phyloP scores from a whole-genome alignment of 108 stramenopile species.

The Discostella stelligeroides region DNA sequence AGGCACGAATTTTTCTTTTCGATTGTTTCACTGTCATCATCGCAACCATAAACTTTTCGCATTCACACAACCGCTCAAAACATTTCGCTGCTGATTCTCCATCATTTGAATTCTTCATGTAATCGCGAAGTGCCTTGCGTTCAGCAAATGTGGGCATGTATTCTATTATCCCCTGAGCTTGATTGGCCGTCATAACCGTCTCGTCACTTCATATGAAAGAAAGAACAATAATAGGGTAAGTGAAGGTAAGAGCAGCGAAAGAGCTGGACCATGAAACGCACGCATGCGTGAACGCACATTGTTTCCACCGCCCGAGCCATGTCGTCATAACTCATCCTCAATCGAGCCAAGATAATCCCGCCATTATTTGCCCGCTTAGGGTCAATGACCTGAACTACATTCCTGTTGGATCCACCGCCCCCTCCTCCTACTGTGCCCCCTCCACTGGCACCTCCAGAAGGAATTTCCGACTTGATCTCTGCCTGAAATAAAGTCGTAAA shows the following conservation, averaged over 20 bases:
- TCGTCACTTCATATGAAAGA: slow-evolving; percentile 38
- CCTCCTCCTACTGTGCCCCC: slow-evolving; percentile 8
- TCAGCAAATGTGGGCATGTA: slow-evolving; percentile 87
- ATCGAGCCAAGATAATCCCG: slow-evolving; percentile 87
- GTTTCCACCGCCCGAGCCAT: slow-evolving; percentile 83
- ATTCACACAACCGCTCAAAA: slow-evolving; percentile 82
- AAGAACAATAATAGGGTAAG: slow-evolving; percentile 3
- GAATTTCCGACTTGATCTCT: slow-evolving; percentile 55
- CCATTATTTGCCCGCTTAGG: slow-evolving; percentile 92
- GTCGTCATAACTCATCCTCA: slow-evolving; percentile 86
- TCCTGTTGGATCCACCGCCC: slow-evolving; percentile 23
- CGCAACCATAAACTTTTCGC: slow-evolving; percentile 90
- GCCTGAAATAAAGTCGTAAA: slow-evolving; percentile 82
- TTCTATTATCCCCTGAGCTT: slow-evolving; percentile 85
- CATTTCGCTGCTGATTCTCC: slow-evolving; percentile 72
- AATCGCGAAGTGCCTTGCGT: slow-evolving; percentile 64
- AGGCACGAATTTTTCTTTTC: slow-evolving; percentile 77
- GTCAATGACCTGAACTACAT: slow-evolving; percentile 84
- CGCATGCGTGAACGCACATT: slow-evolving; percentile 32
- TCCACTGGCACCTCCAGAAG: slow-evolving; percentile 11
- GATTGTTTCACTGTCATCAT: slow-evolving; percentile 92
- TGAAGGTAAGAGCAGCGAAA: neutral
- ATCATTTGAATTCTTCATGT: slow-evolving; percentile 65
- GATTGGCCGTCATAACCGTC: slow-evolving; percentile 73
- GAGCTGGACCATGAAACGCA: neutral